Percentiles rank a stretch among this genome's conserved stretches.
phyloP scores from a whole-genome alignment of 2,329 filamentous ascomycete species.

The Penicillium sp. region DNA sequence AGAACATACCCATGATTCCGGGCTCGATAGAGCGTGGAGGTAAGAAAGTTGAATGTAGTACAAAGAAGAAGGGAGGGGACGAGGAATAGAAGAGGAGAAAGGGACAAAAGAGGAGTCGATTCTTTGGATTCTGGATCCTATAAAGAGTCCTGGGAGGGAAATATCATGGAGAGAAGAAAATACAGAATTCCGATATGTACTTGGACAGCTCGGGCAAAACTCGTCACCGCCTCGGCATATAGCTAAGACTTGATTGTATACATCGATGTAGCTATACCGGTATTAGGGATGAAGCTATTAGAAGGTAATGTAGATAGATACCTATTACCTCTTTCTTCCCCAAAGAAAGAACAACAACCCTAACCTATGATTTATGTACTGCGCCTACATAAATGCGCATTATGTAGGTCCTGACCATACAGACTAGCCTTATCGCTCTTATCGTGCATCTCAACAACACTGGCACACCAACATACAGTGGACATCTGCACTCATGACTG shows the following conservation, averaged over 20 bases:
- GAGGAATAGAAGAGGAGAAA: background rate
- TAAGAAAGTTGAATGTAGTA: conserved; percentile 12
- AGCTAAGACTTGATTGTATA: background rate
- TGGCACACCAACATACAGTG: background rate
- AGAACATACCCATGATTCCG: conserved; percentile 27
- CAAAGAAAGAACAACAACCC: background rate
- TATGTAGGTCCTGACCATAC: background rate
- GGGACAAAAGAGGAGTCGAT: background rate
- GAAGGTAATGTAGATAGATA: too few relatives aligned
- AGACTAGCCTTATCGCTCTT: conserved; percentile 4
- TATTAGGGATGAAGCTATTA: background rate
- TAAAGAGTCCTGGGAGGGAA: background rate
- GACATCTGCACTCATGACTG: conserved; percentile 6
- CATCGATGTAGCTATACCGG: background rate
- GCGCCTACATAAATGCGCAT: background rate
- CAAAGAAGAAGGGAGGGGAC: background rate
- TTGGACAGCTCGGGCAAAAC: conserved; percentile 4
- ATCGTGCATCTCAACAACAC: conserved; percentile 1
- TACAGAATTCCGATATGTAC: conserved; percentile 3
- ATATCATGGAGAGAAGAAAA: conserved; percentile 4
- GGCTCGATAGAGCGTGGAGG: conserved; percentile 5
- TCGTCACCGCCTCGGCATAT: conserved; percentile 6
- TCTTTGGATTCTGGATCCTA: background rate
- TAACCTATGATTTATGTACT: background rate
- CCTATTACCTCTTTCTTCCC: background rate